Conservation (phyloP, 768 basidiomycete species). For the Leccinum variicolor region DNA sequence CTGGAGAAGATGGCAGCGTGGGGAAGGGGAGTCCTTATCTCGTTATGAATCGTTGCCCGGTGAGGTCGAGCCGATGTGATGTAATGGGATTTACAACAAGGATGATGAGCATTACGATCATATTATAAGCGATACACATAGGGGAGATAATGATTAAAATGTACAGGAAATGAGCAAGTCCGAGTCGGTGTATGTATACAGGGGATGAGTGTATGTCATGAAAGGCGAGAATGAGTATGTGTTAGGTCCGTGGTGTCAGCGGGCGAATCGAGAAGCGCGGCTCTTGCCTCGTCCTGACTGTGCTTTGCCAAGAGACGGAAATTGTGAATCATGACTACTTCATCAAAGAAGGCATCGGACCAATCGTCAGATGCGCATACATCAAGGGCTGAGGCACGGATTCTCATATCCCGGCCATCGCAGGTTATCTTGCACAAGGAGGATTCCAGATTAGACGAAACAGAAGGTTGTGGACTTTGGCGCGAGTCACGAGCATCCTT, state of each 20-base stretch:
- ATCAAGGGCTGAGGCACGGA: conserved; percentile 47
- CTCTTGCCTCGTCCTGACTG: conserved; percentile 35
- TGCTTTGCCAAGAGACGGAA: conserved; percentile 39
- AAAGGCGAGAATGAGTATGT: conserved; percentile 14
- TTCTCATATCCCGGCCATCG: conserved; percentile 40
- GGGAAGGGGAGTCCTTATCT: conserved; percentile 8
- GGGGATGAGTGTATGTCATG: conserved; percentile 25
- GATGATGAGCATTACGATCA: conserved; percentile 27
- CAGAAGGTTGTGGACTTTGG: conserved; percentile 33
- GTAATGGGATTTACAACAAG: conserved; percentile 25
- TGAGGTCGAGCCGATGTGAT: conserved; percentile 18
- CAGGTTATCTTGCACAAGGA: conserved; percentile 34
- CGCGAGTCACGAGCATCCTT: conserved; percentile 39
- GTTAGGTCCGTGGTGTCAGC: conserved; percentile 22
- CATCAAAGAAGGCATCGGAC: conserved; percentile 61
- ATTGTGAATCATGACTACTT: conserved; percentile 57
- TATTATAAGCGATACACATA: conserved; percentile 35
- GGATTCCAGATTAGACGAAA: conserved; percentile 33
- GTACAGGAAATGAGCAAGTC: conserved; percentile 29
- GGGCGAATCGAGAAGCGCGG: conserved; percentile 23
- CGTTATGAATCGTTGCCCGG: conserved; percentile 14
- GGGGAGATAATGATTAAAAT: conserved; percentile 31
- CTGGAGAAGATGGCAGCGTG: conserved; percentile 23
- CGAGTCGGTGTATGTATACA: conserved; percentile 28
- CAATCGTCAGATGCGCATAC: conserved; percentile 45